Evolutionary conservation across 306 rosid species (phyloP).

Genomic region (Pyrus communis): DNA sequence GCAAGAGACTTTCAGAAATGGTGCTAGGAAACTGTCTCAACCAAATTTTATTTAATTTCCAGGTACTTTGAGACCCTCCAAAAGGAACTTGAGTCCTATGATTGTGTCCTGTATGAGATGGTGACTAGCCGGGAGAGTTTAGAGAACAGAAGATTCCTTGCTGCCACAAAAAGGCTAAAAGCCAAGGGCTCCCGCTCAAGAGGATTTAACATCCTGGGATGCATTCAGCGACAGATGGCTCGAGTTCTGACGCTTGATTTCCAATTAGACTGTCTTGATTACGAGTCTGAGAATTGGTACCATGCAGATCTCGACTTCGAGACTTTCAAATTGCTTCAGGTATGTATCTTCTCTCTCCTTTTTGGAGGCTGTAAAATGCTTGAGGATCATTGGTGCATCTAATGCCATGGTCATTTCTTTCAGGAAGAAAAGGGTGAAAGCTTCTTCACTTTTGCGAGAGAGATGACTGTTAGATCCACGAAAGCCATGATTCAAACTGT

Average conservation of each 20-base stretch:
- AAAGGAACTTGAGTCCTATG: slow-evolving; percentile 77
- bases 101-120: slow-evolving; percentile 93
- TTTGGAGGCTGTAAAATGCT: neutral
- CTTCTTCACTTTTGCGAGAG: slow-evolving; percentile 84
- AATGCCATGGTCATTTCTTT: slow-evolving; percentile 14
- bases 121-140: slow-evolving; percentile 85
- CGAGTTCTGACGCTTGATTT: slow-evolving; percentile 68
- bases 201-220: slow-evolving; percentile 77
- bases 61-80: slow-evolving; percentile 87
- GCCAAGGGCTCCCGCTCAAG: slow-evolving; percentile 44
- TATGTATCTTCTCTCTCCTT: slow-evolving; percentile 2
- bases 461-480: slow-evolving; percentile 79
- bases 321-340: slow-evolving; percentile 88
- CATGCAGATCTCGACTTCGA: slow-evolving; percentile 98
- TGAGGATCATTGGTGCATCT: neutral
- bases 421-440: slow-evolving; percentile 89
- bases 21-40: neutral
- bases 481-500: slow-evolving; percentile 62
- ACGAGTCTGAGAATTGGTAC: slow-evolving; percentile 66
- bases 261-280: slow-evolving; percentile 80
- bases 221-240: slow-evolving; percentile 95
- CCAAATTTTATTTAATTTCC: neutral
- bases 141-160: slow-evolving; percentile 48
- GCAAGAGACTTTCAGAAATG: neutral
- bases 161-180: slow-evolving; percentile 41